These are phyloP conservation scores for Aspergillus felis DNA, from an alignment of 2,329 filamentous ascomycete species.

Conservation along the genomic window DNA sequence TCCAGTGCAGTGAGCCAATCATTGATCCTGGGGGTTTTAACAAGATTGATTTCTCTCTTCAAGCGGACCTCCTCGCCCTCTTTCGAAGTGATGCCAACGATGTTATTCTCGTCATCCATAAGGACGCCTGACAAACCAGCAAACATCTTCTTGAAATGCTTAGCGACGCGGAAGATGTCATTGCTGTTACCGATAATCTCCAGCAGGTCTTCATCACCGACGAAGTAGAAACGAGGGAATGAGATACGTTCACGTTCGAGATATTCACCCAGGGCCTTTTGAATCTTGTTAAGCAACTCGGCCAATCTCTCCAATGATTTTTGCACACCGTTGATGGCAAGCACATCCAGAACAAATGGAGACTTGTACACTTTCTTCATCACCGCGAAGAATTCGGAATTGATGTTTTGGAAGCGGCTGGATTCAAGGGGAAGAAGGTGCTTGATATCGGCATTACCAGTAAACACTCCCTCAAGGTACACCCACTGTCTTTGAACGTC, in stretches of 20 bases:
- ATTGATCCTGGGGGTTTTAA: constrained; percentile 95
- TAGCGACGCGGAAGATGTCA: constrained; percentile 90
- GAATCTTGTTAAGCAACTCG: constrained; percentile 98
- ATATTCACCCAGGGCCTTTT: constrained; percentile 97
- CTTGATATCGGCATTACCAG: constrained; percentile 97
- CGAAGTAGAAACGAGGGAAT: constrained; percentile 98
- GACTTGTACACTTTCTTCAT: constrained; percentile 99
- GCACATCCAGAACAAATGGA: constrained; percentile 89
- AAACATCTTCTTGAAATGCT: constrained; percentile 99
- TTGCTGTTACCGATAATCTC: constrained; percentile 99
- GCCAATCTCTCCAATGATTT: constrained; percentile 92
- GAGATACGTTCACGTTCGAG: constrained; percentile 95
- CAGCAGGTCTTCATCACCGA: constrained; percentile 94
- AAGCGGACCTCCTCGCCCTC: constrained; percentile 85
- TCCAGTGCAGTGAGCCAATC: constrained; percentile 97
- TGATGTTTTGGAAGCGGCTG: constrained; percentile 97
- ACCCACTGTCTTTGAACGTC: constrained; percentile 99
- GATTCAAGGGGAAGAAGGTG: constrained; percentile 95
- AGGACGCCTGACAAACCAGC: constrained; percentile 86
- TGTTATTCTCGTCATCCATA: constrained; percentile 85
- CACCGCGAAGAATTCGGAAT: constrained; percentile 96
- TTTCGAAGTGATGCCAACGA: constrained; percentile 90
- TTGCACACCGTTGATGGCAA: constrained; percentile 92
- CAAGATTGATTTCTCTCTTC: constrained; percentile 85
- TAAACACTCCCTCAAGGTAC: constrained; percentile 97